Evolutionary conservation across 495 filamentous ascomycete species (phyloP).

Genomic region (Penicillium egyptiacum): DNA sequence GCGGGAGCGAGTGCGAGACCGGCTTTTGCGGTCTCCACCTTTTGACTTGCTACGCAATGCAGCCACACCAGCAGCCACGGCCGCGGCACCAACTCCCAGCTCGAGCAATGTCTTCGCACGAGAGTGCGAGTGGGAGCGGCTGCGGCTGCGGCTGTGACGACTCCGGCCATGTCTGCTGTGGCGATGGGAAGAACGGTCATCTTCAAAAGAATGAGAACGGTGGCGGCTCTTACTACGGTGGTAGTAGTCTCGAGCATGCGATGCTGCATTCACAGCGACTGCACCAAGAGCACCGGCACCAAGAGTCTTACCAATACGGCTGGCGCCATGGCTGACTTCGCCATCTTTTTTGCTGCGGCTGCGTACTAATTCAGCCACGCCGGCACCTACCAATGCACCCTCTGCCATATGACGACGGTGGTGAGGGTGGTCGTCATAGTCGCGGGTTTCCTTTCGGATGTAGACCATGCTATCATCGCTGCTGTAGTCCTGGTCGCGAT

Average conservation of each 20-base stretch:
- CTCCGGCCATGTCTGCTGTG: constrained; percentile 39
- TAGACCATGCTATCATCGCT: constrained; percentile 68
- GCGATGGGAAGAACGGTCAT: constrained; percentile 43
- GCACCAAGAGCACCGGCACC: constrained; percentile 82
- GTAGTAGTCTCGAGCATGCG: constrained; percentile 71
- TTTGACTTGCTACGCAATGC: constrained; percentile 65
- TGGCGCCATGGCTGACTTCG: constrained; percentile 54
- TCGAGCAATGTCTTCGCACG: constrained; percentile 63
- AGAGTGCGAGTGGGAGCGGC: constrained; percentile 57
- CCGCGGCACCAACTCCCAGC: constrained; percentile 76
- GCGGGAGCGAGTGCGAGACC: constrained; percentile 56
- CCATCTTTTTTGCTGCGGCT: constrained; percentile 63
- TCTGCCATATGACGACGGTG: constrained; percentile 83
- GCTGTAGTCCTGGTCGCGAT: constrained; percentile 47
- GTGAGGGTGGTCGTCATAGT: constrained; percentile 57
- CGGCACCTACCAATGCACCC: constrained; percentile 78
- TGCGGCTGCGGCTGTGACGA: constrained; percentile 45
- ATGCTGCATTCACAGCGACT: constrained; percentile 73
- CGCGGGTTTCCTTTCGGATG: constrained; percentile 53
- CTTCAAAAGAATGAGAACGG: constrained; percentile 50
- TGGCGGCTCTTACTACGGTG: constrained; percentile 57
- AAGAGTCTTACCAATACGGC: constrained; percentile 70
- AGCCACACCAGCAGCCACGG: constrained; percentile 78
- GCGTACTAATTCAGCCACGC: constrained; percentile 69
- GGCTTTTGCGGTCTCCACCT: constrained; percentile 67